Percentiles rank a stretch among this genome's conserved stretches.
Evolutionary conservation across 805 yeast genomes (phyloP).

Genomic region (Candida rishiriensis): DNA sequence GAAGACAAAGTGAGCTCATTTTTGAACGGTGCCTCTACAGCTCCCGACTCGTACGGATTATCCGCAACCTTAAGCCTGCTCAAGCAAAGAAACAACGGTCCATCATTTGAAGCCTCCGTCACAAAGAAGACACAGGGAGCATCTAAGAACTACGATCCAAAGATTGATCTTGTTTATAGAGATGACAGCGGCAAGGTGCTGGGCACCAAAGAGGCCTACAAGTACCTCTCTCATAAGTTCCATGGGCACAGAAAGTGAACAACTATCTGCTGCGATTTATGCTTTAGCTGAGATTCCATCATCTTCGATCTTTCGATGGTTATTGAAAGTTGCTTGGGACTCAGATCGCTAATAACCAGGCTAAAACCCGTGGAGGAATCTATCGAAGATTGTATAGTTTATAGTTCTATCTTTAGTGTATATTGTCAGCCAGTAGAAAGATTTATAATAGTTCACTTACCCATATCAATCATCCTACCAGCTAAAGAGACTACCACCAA

Average conservation of each 20-base stretch:
- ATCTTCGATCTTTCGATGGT: too few species aligned
- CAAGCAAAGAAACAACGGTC: conserved; percentile 6
- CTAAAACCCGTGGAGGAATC: too few species aligned
- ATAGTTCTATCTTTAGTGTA: too few species aligned
- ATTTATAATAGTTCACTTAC: too few species aligned
- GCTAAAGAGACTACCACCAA: too few species aligned
- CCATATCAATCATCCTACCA: too few species aligned
- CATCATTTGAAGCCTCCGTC: neutral
- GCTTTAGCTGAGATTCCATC: too few species aligned
- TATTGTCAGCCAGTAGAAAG: too few species aligned
- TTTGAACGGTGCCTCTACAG: conserved; percentile 10
- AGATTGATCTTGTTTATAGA: conserved; percentile 50
- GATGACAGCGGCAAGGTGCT: conserved; percentile 62
- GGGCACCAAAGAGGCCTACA: conserved; percentile 68
- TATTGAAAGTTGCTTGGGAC: too few species aligned
- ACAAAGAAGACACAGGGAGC: conserved; percentile 1
- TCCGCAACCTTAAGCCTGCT: conserved; percentile 34
- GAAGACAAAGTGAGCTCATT: conserved; percentile 7
- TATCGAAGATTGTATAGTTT: too few species aligned
- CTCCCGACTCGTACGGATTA: conserved; percentile 24
- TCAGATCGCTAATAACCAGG: too few species aligned
- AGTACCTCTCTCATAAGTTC: conserved; percentile 69
- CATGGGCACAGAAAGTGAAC: conserved; percentile 48
- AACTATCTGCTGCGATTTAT: too few species aligned
- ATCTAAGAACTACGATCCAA: conserved; percentile 36